A percentile compares a stretch with the other conserved stretches of the same genome.
These are phyloP conservation scores for Boletus fagicola DNA, from an alignment of 768 basidiomycete species.

Conservation along the genomic window DNA sequence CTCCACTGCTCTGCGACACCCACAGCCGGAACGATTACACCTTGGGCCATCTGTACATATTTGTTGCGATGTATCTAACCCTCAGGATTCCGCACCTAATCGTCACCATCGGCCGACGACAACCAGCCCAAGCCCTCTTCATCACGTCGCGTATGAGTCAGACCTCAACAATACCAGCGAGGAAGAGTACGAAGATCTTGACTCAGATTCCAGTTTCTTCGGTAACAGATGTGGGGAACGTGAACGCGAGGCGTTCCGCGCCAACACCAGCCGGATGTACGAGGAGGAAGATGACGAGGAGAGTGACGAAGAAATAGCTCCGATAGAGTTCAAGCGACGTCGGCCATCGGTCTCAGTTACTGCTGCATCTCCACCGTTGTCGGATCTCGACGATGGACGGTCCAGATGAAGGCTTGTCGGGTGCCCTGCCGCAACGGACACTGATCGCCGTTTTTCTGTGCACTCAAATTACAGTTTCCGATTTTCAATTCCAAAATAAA, in stretches of 20 bases:
- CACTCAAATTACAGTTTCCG: slow-evolving; percentile 20
- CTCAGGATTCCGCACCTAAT: slow-evolving; percentile 21
- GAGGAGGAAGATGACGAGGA: slow-evolving; percentile 34
- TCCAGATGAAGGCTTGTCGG: slow-evolving; percentile 10
- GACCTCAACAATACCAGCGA: slow-evolving; percentile 31
- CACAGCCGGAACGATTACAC: slow-evolving; percentile 32
- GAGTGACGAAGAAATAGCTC: slow-evolving; percentile 36
- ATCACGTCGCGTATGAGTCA: slow-evolving; percentile 33
- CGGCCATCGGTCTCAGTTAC: slow-evolving; percentile 32
- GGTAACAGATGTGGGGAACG: slow-evolving; percentile 28
- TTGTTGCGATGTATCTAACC: slow-evolving; percentile 23
- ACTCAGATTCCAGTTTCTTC: slow-evolving; percentile 36
- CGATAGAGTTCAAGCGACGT: slow-evolving; percentile 37
- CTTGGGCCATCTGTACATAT: slow-evolving; percentile 21
- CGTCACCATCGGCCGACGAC: slow-evolving; percentile 33
- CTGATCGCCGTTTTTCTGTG: slow-evolving; percentile 9
- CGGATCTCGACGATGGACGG: slow-evolving; percentile 18
- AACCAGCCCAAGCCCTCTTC: slow-evolving; percentile 42
- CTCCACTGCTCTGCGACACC: slow-evolving; percentile 24
- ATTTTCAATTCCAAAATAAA: slow-evolving; percentile 16
- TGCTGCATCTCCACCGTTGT: slow-evolving; percentile 25
- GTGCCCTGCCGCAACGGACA: slow-evolving; percentile 3
- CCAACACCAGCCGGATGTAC: slow-evolving; percentile 36
- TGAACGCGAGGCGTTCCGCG: slow-evolving; percentile 26
- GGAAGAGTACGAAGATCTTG: slow-evolving; percentile 33